Percentiles rank a stretch among this genome's conserved stretches.
Conservation (phyloP, 176 grass and related monocot genomes). For the Zoysia pacifica region DNA sequence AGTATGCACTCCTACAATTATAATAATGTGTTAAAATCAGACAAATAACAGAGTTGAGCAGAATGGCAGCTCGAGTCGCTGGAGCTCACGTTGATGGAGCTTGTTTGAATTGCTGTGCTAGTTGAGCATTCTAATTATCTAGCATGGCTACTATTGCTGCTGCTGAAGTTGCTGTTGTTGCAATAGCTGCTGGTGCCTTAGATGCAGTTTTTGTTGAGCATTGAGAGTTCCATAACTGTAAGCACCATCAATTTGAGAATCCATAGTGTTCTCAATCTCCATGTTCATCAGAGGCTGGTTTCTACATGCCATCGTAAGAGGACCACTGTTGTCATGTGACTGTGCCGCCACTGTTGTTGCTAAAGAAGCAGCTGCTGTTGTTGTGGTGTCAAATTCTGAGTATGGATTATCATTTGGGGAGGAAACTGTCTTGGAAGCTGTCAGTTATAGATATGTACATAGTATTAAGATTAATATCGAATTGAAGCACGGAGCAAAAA, state of each 20-base stretch:
- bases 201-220: slow-evolving; percentile 54
- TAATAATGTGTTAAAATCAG: background rate
- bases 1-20: slow-evolving; percentile 61
- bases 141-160: slow-evolving; percentile 37
- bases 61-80: background rate
- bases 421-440: slow-evolving; percentile 72
- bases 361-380: slow-evolving; percentile 71
- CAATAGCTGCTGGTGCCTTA: slow-evolving; percentile 52
- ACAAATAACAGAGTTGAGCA: no score
- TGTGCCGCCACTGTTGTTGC: slow-evolving; percentile 62
- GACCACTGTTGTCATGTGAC: slow-evolving; percentile 61
- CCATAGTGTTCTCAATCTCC: slow-evolving; percentile 83
- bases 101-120: slow-evolving; percentile 75
- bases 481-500: slow-evolving; percentile 17
- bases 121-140: slow-evolving; percentile 48
- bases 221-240: slow-evolving; percentile 50
- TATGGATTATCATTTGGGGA: slow-evolving; percentile 52
- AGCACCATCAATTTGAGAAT: slow-evolving; percentile 57
- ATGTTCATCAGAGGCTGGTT: slow-evolving; percentile 71
- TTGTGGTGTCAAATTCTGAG: slow-evolving; percentile 66
- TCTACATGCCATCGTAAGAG: slow-evolving; percentile 69
- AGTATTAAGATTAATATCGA: slow-evolving; percentile 12
- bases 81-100: slow-evolving; percentile 60
- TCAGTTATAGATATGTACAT: slow-evolving; percentile 22
- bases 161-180: slow-evolving; percentile 49